Evolutionary conservation across 225 moss, liverwort and hornwort species (phyloP).

Genomic region (Ulota crispa): DNA sequence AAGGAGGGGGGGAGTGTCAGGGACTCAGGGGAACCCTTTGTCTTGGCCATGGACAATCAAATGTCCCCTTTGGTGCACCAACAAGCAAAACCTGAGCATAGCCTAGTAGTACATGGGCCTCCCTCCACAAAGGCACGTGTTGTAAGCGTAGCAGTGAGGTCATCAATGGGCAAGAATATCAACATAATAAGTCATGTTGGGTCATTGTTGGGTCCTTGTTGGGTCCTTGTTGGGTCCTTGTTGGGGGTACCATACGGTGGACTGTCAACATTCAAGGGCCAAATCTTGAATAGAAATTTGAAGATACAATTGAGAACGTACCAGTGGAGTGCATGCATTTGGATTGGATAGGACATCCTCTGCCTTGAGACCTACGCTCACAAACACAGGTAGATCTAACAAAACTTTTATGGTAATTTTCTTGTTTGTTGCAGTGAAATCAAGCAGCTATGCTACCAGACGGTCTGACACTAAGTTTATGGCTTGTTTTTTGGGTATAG

Average conservation of each 20-base stretch:
- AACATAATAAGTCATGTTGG: neutral
- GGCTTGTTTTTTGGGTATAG: too few species aligned
- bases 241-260: neutral
- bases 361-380: too few species aligned
- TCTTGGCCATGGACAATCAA: neutral
- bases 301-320: neutral
- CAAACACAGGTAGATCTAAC: too few species aligned
- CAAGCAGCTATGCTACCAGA: too few species aligned
- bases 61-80: neutral
- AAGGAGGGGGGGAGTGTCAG: too few species aligned
- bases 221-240: neutral
- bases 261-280: neutral
- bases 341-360: neutral
- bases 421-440: too few species aligned
- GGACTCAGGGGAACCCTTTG: neutral
- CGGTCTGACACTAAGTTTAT: too few species aligned
- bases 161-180: neutral
- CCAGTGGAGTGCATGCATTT: neutral
- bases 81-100: neutral
- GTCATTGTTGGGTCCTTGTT: neutral
- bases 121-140: neutral
- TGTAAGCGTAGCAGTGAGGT: neutral
- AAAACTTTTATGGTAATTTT: too few species aligned
- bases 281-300: neutral
- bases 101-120: neutral